Conservation (phyloP, 139 green algal species). For the Pycnococcus provasolii region DNA sequence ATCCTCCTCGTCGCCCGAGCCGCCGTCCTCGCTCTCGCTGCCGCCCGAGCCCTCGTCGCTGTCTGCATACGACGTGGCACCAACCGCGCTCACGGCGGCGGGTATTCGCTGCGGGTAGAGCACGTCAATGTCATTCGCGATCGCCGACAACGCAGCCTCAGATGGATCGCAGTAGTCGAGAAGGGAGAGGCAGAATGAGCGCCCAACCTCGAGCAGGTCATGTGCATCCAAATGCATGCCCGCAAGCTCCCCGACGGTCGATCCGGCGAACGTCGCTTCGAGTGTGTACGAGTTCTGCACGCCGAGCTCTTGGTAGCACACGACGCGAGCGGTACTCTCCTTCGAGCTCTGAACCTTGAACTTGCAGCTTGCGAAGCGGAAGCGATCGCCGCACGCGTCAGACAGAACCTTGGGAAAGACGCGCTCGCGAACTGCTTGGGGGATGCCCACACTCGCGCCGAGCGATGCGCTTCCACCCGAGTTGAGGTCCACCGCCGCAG, state of each 20-base stretch:
- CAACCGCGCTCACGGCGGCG: too few relatives aligned
- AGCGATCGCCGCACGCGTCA: constrained; percentile 43
- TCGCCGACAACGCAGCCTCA: too few relatives aligned
- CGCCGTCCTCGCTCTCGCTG: too few relatives aligned
- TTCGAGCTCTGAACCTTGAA: constrained; percentile 59
- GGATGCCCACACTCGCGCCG: too few relatives aligned
- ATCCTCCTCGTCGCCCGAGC: too few relatives aligned
- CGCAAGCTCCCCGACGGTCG: constrained; percentile 32
- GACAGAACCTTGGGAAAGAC: constrained; percentile 50
- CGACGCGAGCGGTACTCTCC: constrained; percentile 50
- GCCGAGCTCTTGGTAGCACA: constrained; percentile 53
- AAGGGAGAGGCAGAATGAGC: neutral
- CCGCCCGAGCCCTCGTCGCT: too few relatives aligned
- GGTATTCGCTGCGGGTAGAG: too few relatives aligned
- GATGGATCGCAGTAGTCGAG: neutral
- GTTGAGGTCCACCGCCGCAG: constrained; percentile 3
- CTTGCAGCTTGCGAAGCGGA: constrained; percentile 40
- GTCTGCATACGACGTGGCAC: too few relatives aligned
- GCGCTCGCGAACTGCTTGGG: constrained; percentile 23
- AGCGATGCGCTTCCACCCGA: too few relatives aligned
- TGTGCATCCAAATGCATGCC: constrained; percentile 42
- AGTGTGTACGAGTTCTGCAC: constrained; percentile 59
- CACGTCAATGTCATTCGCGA: too few relatives aligned
- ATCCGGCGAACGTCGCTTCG: constrained; percentile 55
- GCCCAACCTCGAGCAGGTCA: constrained; percentile 28